Percentiles rank a stretch among this genome's conserved stretches.
Evolutionary conservation across 805 yeast genomes (phyloP).

Genomic region (Hanseniaspora hatyaiensis): DNA sequence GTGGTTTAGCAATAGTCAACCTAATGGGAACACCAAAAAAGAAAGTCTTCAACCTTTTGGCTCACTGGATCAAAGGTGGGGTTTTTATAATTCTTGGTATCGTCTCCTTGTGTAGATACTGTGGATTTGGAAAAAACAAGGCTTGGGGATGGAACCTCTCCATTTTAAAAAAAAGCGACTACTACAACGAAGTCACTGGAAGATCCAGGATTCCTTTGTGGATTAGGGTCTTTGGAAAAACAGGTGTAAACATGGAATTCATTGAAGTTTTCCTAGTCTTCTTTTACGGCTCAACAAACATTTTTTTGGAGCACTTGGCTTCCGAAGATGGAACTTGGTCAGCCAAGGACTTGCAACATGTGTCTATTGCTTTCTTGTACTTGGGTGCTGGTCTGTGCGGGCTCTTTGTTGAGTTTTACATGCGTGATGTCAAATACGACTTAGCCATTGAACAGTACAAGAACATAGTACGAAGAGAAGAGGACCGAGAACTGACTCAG

Average conservation of each 20-base stretch:
- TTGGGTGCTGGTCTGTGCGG: slow-evolving; percentile 92
- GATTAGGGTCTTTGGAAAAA: slow-evolving; percentile 15
- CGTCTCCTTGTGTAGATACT: slow-evolving; percentile 70
- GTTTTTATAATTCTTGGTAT: slow-evolving; percentile 71
- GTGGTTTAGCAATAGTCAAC: slow-evolving; percentile 52
- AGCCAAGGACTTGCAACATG: slow-evolving; percentile 83
- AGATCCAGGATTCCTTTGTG: slow-evolving; percentile 20
- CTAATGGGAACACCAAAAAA: slow-evolving; percentile 51
- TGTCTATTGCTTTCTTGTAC: slow-evolving; percentile 79
- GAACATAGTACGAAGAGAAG: slow-evolving; percentile 10
- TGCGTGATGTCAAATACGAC: slow-evolving; percentile 48
- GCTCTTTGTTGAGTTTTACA: slow-evolving; percentile 58
- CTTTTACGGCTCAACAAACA: slow-evolving; percentile 79
- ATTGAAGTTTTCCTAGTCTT: slow-evolving; percentile 69
- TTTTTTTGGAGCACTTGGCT: slow-evolving; percentile 82
- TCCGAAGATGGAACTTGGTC: slow-evolving; percentile 72
- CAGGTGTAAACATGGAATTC: slow-evolving; percentile 58
- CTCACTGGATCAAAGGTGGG: slow-evolving; percentile 94
- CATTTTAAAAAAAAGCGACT: slow-evolving; percentile 22
- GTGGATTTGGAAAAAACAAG: slow-evolving; percentile 60
- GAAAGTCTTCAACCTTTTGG: slow-evolving; percentile 67
- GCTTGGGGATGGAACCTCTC: slow-evolving; percentile 88
- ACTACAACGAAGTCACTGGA: slow-evolving; percentile 22
- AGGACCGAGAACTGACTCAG: slow-evolving; percentile 6
- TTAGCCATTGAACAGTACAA: slow-evolving; percentile 30